A percentile compares a stretch with the other conserved stretches of the same genome.
Evolutionary conservation across 2,329 filamentous ascomycete species (phyloP).

Genomic region (Domatiomyces catenatus): DNA sequence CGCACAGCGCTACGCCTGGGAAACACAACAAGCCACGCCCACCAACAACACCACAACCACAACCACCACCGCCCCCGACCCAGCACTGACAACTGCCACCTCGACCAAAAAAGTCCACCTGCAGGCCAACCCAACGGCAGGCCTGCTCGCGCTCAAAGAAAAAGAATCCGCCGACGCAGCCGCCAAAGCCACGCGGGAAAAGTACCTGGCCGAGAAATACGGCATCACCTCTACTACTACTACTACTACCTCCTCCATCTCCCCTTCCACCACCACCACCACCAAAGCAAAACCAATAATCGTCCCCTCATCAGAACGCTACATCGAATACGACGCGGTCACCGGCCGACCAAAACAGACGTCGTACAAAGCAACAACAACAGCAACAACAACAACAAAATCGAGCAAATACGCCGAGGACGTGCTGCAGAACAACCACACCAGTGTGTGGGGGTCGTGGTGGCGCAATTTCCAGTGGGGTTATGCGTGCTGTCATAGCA

Average conservation of each 20-base stretch:
- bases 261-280: background rate
- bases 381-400: conserved; percentile 50
- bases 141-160: conserved; percentile 68
- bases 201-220: conserved; percentile 65
- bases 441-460: conserved; percentile 89
- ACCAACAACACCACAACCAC: background rate
- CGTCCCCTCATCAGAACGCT: conserved; percentile 44
- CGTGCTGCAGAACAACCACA: conserved; percentile 78
- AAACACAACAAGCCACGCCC: conserved; percentile 56
- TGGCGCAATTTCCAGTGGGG: conserved; percentile 94
- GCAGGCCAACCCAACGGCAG: conserved; percentile 91
- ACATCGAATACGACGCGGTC: conserved; percentile 80
- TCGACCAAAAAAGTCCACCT: conserved; percentile 73
- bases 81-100: conserved; percentile 41
- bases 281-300: background rate
- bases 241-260: background rate
- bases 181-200: conserved; percentile 52
- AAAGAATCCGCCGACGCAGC: conserved; percentile 57
- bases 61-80: background rate
- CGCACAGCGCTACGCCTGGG: conserved; percentile 86
- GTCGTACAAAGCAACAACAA: conserved; percentile 29
- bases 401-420: conserved; percentile 94
- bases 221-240: conserved; percentile 46
- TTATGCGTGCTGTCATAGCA: conserved; percentile 86
- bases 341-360: conserved; percentile 51